phyloP scores from a whole-genome alignment of 495 filamentous ascomycete species.

The Penicillium malachiteum region DNA sequence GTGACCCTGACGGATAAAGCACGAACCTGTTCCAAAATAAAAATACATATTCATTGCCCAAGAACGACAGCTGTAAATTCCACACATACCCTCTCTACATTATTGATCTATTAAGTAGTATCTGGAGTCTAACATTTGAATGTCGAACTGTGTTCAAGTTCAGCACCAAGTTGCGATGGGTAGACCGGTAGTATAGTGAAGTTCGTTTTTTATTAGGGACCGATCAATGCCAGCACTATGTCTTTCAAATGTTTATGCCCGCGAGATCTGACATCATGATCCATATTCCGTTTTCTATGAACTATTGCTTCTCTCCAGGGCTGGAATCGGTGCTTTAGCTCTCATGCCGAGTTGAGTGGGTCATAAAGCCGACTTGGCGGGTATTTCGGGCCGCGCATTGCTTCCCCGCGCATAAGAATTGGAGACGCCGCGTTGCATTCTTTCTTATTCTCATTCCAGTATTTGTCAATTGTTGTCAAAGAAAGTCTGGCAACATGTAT shows the following conservation, averaged over 20 bases:
- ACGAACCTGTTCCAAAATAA: constrained; percentile 22
- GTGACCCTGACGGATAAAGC: constrained; percentile 23
- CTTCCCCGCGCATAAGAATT: constrained; percentile 6
- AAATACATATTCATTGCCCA: constrained; percentile 22
- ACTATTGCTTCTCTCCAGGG: too few species aligned
- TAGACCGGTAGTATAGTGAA: too few species aligned
- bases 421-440: background rate
- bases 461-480: background rate
- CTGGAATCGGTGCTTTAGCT: background rate
- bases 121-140: too few species aligned
- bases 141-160: too few species aligned
- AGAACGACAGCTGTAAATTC: background rate
- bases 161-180: too few species aligned
- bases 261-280: too few species aligned
- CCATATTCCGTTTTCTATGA: too few species aligned
- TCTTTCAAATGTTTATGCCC: too few species aligned
- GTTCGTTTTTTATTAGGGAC: too few species aligned
- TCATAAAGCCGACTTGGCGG: constrained; percentile 8
- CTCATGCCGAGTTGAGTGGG: background rate
- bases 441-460: background rate
- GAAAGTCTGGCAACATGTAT: background rate
- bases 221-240: too few species aligned
- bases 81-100: too few species aligned
- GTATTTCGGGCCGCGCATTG: background rate
- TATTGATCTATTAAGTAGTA: too few species aligned